phyloP scores from a whole-genome alignment of 192 early-diverging fungal genomes.

The Piromyces sp. region DNA sequence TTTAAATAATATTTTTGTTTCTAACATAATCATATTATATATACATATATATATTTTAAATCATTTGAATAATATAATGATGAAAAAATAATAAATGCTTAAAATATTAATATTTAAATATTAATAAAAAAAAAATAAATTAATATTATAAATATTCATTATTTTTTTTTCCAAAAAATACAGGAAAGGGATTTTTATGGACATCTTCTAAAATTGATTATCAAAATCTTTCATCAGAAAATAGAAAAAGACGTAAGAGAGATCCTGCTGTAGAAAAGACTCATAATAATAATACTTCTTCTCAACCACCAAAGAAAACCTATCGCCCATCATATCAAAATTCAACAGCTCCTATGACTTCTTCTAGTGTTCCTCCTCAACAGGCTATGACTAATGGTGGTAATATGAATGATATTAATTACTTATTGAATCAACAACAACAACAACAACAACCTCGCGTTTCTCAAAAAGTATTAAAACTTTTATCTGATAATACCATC shows the following conservation, averaged over 20 bases:
- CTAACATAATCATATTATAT: too few relatives aligned
- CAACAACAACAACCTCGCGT: not conserved
- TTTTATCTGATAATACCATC: not conserved
- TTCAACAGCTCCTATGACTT: not conserved
- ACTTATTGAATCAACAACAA: not conserved
- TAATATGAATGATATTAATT: not conserved
- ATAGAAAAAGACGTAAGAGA: not conserved
- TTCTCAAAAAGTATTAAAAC: not conserved
- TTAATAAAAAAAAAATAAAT: not conserved
- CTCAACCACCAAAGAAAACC: too few relatives aligned
- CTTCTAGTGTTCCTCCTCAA: not conserved
- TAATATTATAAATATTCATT: not conserved
- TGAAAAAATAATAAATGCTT: too few relatives aligned
- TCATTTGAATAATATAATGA: too few relatives aligned
- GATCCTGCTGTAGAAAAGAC: not conserved
- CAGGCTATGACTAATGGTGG: not conserved
- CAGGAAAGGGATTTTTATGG: not conserved
- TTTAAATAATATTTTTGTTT: too few relatives aligned
- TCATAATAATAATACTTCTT: not conserved
- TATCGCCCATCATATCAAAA: not conserved
- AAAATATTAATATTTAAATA: too few relatives aligned
- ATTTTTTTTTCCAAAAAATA: too few relatives aligned
- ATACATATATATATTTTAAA: too few relatives aligned
- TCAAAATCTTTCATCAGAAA: not conserved
- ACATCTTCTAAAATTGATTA: not conserved